A percentile compares a stretch with the other conserved stretches of the same genome.
Conservation (phyloP, 2,329 filamentous ascomycete genomes). For the Penicillium brasilianum region DNA sequence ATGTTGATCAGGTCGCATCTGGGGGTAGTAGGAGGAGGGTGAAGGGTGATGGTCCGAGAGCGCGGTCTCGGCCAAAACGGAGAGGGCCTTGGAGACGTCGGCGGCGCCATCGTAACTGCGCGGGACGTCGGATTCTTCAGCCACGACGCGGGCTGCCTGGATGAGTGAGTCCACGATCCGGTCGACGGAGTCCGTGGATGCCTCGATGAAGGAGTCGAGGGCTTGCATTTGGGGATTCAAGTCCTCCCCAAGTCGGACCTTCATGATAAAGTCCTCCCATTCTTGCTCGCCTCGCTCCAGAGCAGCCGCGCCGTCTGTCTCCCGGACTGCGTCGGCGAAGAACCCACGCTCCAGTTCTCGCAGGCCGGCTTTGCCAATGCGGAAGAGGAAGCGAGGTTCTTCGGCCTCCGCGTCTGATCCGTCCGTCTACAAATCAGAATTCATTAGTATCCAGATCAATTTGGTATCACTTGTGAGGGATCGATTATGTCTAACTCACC, state of each 20-base stretch:
- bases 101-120: conserved; percentile 14
- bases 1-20: conserved; percentile 49
- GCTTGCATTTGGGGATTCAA: conserved; percentile 48
- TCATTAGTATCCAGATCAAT: neutral
- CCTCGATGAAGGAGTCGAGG: conserved; percentile 35
- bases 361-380: conserved; percentile 26
- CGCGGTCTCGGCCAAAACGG: conserved; percentile 43
- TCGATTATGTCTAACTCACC: conserved; percentile 14
- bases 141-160: conserved; percentile 35
- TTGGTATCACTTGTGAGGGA: neutral
- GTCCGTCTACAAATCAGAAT: conserved; percentile 31
- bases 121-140: conserved; percentile 15
- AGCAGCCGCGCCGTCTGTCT: conserved; percentile 40
- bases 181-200: conserved; percentile 31
- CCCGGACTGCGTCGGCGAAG: conserved; percentile 42
- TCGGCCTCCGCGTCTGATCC: conserved; percentile 39
- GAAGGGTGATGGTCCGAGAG: conserved; percentile 20
- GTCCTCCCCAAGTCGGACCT: conserved; percentile 45
- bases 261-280: conserved; percentile 50
- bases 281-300: conserved; percentile 42
- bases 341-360: conserved; percentile 41
- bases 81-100: conserved; percentile 36
- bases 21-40: conserved; percentile 47
- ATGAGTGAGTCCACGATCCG: conserved; percentile 35
- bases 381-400: conserved; percentile 32